phyloP scores from a whole-genome alignment of 140 eudicot genomes.

The Bidens hawaiensis region DNA sequence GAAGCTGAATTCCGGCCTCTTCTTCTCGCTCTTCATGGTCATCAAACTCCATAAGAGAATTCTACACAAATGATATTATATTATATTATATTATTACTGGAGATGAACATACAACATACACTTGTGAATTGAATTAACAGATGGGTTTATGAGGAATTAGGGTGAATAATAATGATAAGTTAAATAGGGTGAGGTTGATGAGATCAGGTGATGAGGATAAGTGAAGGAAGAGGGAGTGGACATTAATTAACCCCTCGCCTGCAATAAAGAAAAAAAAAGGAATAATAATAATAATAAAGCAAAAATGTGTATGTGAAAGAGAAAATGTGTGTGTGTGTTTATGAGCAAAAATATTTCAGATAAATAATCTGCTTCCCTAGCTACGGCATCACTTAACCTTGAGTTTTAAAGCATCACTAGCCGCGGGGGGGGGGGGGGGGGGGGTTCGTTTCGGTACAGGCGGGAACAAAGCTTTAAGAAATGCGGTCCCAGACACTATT shows the following conservation, averaged over 20 bases:
- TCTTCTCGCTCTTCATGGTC: constrained; percentile 66
- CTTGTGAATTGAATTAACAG: too few relatives aligned
- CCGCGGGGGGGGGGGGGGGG: too few relatives aligned
- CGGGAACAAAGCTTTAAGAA: too few relatives aligned
- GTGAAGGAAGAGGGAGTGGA: constrained; percentile 66
- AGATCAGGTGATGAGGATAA: constrained; percentile 34
- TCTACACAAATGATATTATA: too few relatives aligned
- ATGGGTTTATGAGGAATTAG: neutral
- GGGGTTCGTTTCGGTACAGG: too few relatives aligned
- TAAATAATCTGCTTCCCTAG: constrained; percentile 29
- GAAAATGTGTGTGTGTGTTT: constrained; percentile 20
- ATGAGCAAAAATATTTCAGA: constrained; percentile 30
- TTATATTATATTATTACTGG: too few relatives aligned
- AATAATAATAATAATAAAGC: too few relatives aligned
- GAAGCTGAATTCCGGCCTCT: constrained; percentile 39
- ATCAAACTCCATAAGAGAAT: constrained; percentile 41
- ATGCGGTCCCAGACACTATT: too few relatives aligned
- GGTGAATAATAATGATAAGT: constrained; percentile 3
- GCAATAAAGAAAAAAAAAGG: constrained; percentile 29
- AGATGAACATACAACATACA: too few relatives aligned
- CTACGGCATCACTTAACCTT: constrained; percentile 22
- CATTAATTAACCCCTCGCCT: constrained; percentile 50
- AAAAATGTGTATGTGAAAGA: neutral
- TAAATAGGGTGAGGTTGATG: constrained; percentile 24
- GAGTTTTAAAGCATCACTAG: too few relatives aligned